Evolutionary conservation across 225 moss, liverwort and hornwort species (phyloP), one percentile per base, ranked within the genome.

Genomic region (Anthoceros angustus): DNA sequence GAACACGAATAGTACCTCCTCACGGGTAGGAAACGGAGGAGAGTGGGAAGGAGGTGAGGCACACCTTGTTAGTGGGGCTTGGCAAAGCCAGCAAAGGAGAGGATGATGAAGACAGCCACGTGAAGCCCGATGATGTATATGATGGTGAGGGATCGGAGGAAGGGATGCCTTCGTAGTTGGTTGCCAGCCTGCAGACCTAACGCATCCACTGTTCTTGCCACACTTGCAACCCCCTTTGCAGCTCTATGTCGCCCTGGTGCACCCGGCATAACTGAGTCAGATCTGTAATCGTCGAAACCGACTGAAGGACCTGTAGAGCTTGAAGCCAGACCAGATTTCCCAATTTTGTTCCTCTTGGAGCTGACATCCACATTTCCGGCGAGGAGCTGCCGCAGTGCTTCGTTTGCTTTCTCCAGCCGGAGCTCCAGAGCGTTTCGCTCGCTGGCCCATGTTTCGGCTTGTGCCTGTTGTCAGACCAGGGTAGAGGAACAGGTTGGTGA

Each of bases 401-500:
- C 82, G 67, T 91, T 88, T 39, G 86, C 80, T 64, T 81, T 95
- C n/a, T 88, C 95, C 70, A 80, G 63, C 23, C 86, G 78, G 63
- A 86, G 78, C 67, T 89, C 89, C 80, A 89, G 50, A 12, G 86
- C 86, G 71, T 80, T 86, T 66, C 86, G 80, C 71, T 89, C 89
- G 77, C 78, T 89, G 43, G 80, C 84, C 73, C 86, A 80, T 39
- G 84, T 83, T 74, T 89, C 89, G 68, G 86, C 86, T 77, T 89
- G 89, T 48, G 86, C 89, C 89, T 89, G 79, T 62, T 7, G 16
- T 18, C 2, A 25, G 12, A 45, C 2, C 39, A 21, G 12, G 39
- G 42, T 49, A 61, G 46, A 42, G 26, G 14, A 10, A 70, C 39
- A 43, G 38, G 18, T 32, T 55, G 10, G 2, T 40, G 9, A 18